Conservation (phyloP, 176 grass and related monocot species). For the Neostapfia colusana region DNA sequence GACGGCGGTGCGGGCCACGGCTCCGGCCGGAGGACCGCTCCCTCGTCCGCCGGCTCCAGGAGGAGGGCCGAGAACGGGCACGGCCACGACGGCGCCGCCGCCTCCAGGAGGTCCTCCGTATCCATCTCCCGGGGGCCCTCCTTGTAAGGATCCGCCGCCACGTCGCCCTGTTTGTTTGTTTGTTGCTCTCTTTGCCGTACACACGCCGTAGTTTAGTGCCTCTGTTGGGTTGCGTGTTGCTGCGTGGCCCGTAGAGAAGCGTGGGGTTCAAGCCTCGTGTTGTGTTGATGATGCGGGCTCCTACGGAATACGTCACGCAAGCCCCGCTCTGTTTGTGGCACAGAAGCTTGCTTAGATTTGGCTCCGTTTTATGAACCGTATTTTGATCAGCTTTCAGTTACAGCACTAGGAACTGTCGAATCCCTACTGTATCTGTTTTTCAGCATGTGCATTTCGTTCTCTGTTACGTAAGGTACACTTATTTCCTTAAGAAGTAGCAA, state of each 20-base stretch:
- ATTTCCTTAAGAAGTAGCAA: background rate
- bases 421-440: background rate
- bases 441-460: background rate
- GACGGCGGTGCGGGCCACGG: slow-evolving; percentile 50
- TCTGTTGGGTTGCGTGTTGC: background rate
- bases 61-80: slow-evolving; percentile 66
- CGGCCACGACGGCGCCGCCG: slow-evolving; percentile 6
- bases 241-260: background rate
- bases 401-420: background rate
- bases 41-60: slow-evolving; percentile 38
- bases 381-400: background rate
- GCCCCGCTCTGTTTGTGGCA: background rate
- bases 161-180: background rate
- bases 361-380: background rate
- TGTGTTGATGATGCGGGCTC: background rate
- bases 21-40: slow-evolving; percentile 48
- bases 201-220: background rate
- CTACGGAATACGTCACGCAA: background rate
- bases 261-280: background rate
- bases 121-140: slow-evolving; percentile 50
- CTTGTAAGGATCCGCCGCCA: slow-evolving; percentile 37
- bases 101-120: slow-evolving; percentile 43
- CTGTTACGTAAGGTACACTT: background rate
- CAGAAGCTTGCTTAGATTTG: slow-evolving; percentile 10
- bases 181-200: background rate